Evolutionary conservation across 2,329 filamentous ascomycete species (phyloP).

Genomic region (Fusarium papillatum): DNA sequence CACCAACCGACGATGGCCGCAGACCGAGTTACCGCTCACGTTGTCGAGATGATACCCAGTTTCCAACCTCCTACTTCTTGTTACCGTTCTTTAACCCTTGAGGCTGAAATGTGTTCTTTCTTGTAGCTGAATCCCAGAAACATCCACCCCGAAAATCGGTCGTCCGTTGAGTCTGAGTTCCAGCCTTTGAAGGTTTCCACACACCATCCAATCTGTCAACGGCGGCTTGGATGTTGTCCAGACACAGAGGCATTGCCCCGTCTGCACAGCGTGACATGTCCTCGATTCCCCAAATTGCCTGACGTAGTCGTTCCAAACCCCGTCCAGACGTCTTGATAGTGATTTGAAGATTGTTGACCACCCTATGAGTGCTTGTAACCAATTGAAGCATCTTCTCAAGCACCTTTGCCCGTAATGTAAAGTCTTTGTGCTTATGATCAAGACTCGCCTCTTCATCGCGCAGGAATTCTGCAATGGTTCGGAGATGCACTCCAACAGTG

Average conservation of each 20-base stretch:
- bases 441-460: not conserved
- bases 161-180: too few species aligned
- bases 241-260: not conserved
- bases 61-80: not conserved
- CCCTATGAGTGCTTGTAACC: not conserved
- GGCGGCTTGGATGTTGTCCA: not conserved
- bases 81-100: too few species aligned
- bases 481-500: not conserved
- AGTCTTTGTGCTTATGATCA: too few species aligned
- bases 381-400: not conserved
- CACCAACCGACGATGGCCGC: not conserved
- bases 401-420: not conserved
- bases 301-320: not conserved
- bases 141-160: too few species aligned
- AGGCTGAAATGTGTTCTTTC: too few species aligned
- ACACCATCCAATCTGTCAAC: not conserved
- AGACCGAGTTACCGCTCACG: not conserved
- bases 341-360: not conserved
- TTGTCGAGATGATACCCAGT: not conserved
- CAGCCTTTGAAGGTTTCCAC: not conserved
- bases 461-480: not conserved
- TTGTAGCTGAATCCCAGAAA: too few species aligned
- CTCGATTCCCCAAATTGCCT: not conserved
- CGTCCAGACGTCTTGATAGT: not conserved
- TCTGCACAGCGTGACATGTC: not conserved